Evolutionary conservation across 805 yeast species (phyloP).

Genomic region (Hagleromyces aurorensis): DNA sequence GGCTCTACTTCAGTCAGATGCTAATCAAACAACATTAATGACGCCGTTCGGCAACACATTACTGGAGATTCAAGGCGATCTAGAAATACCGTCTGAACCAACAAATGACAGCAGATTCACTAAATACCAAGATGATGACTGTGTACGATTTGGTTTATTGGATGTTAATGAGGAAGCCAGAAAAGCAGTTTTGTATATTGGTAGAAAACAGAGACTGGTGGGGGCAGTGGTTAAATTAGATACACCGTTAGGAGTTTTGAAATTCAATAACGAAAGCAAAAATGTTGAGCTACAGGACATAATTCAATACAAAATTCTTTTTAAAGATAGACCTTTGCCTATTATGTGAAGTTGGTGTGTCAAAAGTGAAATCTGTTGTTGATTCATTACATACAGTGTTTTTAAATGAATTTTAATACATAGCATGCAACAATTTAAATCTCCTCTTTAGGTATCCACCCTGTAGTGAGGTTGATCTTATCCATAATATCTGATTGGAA

Average conservation of each 20-base stretch:
- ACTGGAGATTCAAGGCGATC: constrained; percentile 68
- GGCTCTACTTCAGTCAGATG: constrained; percentile 13
- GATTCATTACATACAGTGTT: no score
- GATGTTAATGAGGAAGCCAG: constrained; percentile 16
- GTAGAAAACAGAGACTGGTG: constrained; percentile 60
- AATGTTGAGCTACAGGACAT: constrained; percentile 50
- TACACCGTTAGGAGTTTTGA: constrained; percentile 58
- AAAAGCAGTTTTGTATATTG: constrained; percentile 52
- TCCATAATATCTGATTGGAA: constrained; percentile 27
- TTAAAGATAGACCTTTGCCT: constrained; percentile 66
- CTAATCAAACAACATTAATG: constrained; percentile 12
- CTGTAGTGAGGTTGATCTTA: constrained; percentile 17
- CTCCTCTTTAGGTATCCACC: constrained; percentile 28
- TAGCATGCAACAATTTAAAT: no score
- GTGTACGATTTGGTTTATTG: constrained; percentile 23
- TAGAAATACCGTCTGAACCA: constrained; percentile 36
- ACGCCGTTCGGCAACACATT: constrained; percentile 52
- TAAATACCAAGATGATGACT: constrained; percentile 11
- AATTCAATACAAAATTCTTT: constrained; percentile 49
- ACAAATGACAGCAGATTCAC: constrained; percentile 30
- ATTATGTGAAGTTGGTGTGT: constrained; percentile 43
- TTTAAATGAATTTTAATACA: no score
- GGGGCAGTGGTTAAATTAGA: constrained; percentile 53
- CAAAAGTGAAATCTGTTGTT: no score
- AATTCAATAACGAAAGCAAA: constrained; percentile 31